Percentiles rank a stretch among this genome's conserved stretches.
Conservation (phyloP, 768 basidiomycete species). For the Xerocomellus intermedius region DNA sequence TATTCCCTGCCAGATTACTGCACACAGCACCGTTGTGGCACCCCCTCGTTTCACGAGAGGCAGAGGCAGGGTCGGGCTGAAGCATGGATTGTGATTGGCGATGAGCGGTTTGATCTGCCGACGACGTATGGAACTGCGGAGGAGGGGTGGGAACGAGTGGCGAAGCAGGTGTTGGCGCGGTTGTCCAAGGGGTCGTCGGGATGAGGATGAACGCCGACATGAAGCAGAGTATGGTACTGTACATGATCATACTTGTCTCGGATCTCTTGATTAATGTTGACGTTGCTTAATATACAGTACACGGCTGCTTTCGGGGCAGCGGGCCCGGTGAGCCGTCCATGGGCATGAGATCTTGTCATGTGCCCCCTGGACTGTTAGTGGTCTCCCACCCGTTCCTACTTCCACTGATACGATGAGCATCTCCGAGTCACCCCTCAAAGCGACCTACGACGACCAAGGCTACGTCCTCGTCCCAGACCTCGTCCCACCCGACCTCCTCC, state of each 20-base stretch:
- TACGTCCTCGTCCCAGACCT: conserved; percentile 64
- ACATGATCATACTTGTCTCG: background rate
- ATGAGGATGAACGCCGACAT: background rate
- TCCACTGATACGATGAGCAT: background rate
- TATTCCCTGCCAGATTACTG: conserved; percentile 20
- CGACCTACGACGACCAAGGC: conserved; percentile 58
- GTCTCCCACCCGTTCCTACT: background rate
- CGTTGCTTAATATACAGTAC: background rate
- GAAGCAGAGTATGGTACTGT: background rate
- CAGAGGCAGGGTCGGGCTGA: conserved; percentile 25
- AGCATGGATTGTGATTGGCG: conserved; percentile 49
- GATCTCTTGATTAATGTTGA: background rate
- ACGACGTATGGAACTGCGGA: conserved; percentile 36
- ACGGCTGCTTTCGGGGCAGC: background rate
- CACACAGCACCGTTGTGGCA: conserved; percentile 10
- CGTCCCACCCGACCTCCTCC: conserved; percentile 40
- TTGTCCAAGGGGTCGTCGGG: conserved; percentile 25
- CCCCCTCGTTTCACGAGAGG: conserved; percentile 37
- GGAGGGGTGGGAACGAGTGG: conserved; percentile 43
- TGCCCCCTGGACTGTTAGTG: background rate
- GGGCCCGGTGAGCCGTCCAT: background rate
- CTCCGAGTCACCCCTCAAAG: conserved; percentile 35
- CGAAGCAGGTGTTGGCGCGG: conserved; percentile 44
- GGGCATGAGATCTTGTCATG: background rate
- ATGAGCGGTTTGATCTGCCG: conserved; percentile 44